Evolutionary conservation across 78 protist species (phyloP).

Genomic region (Tieghemostelium lacteum): DNA sequence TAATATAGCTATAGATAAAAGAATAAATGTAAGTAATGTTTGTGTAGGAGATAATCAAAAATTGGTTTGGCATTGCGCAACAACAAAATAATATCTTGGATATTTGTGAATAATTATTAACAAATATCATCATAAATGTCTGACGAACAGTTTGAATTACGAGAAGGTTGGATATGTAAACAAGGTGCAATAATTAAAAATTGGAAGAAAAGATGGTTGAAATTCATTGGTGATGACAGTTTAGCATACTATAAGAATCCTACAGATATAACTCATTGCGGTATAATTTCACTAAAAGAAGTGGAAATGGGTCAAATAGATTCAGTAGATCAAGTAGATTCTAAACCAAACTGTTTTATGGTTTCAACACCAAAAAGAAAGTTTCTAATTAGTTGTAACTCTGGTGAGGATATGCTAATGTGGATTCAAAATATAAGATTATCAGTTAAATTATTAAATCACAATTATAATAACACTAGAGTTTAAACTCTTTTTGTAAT

Average conservation of each 20-base stretch:
- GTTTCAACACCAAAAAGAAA: conserved; percentile 74
- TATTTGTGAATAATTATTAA: not conserved
- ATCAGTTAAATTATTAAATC: not conserved
- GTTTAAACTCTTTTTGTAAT: too few species aligned
- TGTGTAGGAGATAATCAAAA: not conserved
- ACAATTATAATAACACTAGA: not conserved
- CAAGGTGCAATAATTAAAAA: conserved; percentile 44
- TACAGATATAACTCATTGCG: conserved; percentile 13
- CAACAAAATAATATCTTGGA: not conserved
- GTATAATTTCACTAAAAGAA: conserved; percentile 9
- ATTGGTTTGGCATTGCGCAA: too few species aligned
- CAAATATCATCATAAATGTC: too few species aligned
- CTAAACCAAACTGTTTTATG: conserved; percentile 43
- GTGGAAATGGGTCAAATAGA: conserved; percentile 49
- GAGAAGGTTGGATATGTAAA: conserved; percentile 53
- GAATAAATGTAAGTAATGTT: conserved; percentile 44
- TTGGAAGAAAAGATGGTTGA: conserved; percentile 56
- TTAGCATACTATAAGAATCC: conserved; percentile 6
- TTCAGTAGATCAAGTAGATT: conserved; percentile 39
- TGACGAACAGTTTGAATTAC: conserved; percentile 9
- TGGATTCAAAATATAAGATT: conserved; percentile 34
- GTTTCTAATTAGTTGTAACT: conserved; percentile 32
- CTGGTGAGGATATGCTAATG: conserved; percentile 41
- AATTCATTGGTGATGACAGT: conserved; percentile 9
- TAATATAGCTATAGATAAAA: conserved; percentile 10